phyloP scores from a whole-genome alignment of 2,329 filamentous ascomycete species.

The Aureobasidium sp. region DNA sequence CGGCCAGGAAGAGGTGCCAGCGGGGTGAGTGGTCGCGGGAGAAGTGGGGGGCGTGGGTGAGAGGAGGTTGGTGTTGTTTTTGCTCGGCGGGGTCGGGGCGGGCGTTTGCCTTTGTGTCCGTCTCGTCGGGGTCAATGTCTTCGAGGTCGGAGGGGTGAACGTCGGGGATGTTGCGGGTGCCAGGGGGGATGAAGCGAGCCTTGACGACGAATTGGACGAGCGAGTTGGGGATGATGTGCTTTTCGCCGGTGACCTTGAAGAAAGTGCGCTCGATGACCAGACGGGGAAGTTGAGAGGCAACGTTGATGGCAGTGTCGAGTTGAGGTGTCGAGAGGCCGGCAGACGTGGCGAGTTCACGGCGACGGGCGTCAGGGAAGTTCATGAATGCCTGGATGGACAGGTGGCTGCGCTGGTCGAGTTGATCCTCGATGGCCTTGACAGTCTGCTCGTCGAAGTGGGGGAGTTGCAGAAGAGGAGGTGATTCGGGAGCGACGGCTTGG shows the following conservation, averaged over 20 bases:
- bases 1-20: conserved; percentile 92
- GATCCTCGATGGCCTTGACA: conserved; percentile 58
- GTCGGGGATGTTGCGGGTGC: conserved; percentile 63
- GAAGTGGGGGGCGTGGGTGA: conserved; percentile 87
- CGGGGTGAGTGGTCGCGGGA: conserved; percentile 79
- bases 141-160: conserved; percentile 74
- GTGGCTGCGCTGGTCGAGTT: conserved; percentile 50
- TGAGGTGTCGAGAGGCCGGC: conserved; percentile 65
- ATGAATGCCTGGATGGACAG: conserved; percentile 81
- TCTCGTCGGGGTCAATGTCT: conserved; percentile 87
- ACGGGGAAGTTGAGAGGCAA: conserved; percentile 76
- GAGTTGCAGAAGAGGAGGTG: conserved; percentile 84
- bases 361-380: conserved; percentile 66
- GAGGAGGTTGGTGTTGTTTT: conserved; percentile 62
- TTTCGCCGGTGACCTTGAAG: conserved; percentile 97
- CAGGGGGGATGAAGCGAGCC: conserved; percentile 85
- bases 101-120: conserved; percentile 70
- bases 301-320: conserved; percentile 64
- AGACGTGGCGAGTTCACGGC: conserved; percentile 63
- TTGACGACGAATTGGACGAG: conserved; percentile 94
- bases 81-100: conserved; percentile 59
- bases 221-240: conserved; percentile 82
- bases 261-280: conserved; percentile 85
- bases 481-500: conserved; percentile 75
- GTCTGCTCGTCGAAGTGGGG: conserved; percentile 68